A percentile compares a stretch with the other conserved stretches of the same genome.
Evolutionary conservation across 768 basidiomycete genomes (phyloP).

Genomic region (Boletales sp.): DNA sequence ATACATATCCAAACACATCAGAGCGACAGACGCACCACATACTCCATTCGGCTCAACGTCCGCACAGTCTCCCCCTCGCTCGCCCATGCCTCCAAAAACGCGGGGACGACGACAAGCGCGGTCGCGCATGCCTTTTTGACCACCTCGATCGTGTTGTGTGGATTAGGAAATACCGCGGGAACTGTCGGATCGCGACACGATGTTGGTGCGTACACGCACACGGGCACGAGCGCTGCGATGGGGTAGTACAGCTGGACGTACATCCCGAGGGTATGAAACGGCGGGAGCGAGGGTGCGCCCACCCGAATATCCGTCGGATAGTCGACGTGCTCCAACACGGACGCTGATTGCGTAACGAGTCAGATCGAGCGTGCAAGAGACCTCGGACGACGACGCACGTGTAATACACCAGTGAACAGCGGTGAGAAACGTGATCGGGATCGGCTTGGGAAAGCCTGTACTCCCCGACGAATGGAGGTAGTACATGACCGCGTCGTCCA

Average conservation of each 20-base stretch:
- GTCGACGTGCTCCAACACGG: background rate
- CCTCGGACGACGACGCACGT: slow-evolving; percentile 22
- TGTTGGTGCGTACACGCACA: slow-evolving; percentile 20
- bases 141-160: slow-evolving; percentile 21
- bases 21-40: too few relatives aligned
- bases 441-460: slow-evolving; percentile 43
- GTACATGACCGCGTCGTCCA: slow-evolving; percentile 22
- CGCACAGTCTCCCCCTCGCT: too few relatives aligned
- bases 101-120: slow-evolving; percentile 16
- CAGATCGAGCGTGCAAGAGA: background rate
- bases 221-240: slow-evolving; percentile 7
- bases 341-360: background rate
- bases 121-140: slow-evolving; percentile 10
- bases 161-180: slow-evolving; percentile 19
- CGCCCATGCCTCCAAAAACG: slow-evolving; percentile 23
- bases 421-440: slow-evolving; percentile 32
- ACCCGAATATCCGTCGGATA: background rate
- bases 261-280: slow-evolving; percentile 13
- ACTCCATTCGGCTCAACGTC: too few relatives aligned
- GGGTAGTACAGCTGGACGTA: background rate
- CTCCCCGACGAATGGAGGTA: slow-evolving; percentile 49
- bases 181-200: slow-evolving; percentile 8
- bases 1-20: too few relatives aligned
- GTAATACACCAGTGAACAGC: slow-evolving; percentile 31
- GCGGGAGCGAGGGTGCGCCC: slow-evolving; percentile 14